Evolutionary conservation across 768 basidiomycete genomes (phyloP), one percentile per base, ranked within the genome.

Genomic region (Naganishia vishniacii): DNA sequence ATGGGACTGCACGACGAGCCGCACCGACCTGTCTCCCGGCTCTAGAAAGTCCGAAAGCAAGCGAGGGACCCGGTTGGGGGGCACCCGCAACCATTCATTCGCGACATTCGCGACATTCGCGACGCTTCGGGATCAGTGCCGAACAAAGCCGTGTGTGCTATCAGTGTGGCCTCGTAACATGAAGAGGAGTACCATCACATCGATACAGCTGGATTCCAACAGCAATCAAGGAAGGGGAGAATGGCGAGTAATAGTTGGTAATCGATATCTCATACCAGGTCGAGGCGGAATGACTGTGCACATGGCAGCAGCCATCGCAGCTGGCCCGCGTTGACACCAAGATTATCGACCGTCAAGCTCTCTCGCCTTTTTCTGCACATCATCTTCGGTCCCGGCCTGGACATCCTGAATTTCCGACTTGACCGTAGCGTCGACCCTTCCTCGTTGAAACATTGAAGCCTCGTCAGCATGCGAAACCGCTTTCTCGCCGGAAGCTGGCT

Each of bases 371-470:
- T 25, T 32, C 41, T 34, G 23, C 12, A 53, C 51, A 29, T 63
- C 48, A 28, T 51, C 48, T 8, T 63, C 62, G 7, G 48, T 29
- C 20, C 48, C 62, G 12, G 48, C 49, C 32, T 63, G 62, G 23
- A 63, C 62, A 29, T 63, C 49, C 28, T 63, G 62, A 28, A 63
- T 45, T 47, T 63, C 62, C 13, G 48, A 41, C 28, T 51, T 51
- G 12, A 23, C 48, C 26, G 48, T 51, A 15, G 48, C 48, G 29
- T 62, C 49, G 31, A 63, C 62, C 25, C 62, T 34, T 29, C 62
- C 49, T 34, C 26, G 37, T 18, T 28, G 34, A 18, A 51, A 49
- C 46, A 63, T 18, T 2, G 28, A 5, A 4, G n/a, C 49, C 3
- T 34, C 40, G 12, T 41, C 49, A 18, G 23, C 20, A 4, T 8